Percentiles rank a stretch among this genome's conserved stretches.
Evolutionary conservation across 345 rosid genomes (phyloP).

Genomic region (Turritis glabra): DNA sequence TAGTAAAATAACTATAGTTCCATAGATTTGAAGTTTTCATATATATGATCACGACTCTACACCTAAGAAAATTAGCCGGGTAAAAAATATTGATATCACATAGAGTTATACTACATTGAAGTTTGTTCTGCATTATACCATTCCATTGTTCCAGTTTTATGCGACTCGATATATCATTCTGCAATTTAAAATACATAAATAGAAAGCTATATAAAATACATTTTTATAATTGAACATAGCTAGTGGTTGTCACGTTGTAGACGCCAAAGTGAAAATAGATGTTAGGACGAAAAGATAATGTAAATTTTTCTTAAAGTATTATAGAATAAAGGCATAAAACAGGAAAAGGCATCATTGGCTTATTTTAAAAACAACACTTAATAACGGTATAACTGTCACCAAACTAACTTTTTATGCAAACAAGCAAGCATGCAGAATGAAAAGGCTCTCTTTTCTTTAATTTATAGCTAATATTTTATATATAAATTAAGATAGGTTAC

Average conservation of each 20-base stretch:
- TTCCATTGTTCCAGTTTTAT: neutral
- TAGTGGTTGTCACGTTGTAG: conserved; percentile 58
- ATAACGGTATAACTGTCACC: conserved; percentile 40
- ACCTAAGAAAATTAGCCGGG: no score
- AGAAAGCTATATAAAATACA: neutral
- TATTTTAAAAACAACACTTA: neutral
- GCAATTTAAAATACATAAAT: neutral
- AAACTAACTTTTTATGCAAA: conserved; percentile 35
- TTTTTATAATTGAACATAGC: neutral
- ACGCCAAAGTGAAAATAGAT: conserved; percentile 14
- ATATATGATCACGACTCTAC: no score
- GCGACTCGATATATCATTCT: neutral
- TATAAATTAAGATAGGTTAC: neutral
- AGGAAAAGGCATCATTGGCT: conserved; percentile 23
- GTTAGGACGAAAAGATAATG: conserved; percentile 4
- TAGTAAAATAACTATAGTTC: neutral
- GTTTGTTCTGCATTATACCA: no score
- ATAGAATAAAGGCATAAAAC: neutral
- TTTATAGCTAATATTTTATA: neutral
- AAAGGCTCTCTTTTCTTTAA: conserved; percentile 15
- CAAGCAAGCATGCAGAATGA: conserved; percentile 38
- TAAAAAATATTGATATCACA: no score
- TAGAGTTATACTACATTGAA: no score
- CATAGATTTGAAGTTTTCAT: neutral
- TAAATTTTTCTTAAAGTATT: conserved; percentile 13